Evolutionary conservation across 2,329 filamentous ascomycete genomes (phyloP), one percentile per base, ranked within the genome.

Genomic region (Talaromyces piceae): DNA sequence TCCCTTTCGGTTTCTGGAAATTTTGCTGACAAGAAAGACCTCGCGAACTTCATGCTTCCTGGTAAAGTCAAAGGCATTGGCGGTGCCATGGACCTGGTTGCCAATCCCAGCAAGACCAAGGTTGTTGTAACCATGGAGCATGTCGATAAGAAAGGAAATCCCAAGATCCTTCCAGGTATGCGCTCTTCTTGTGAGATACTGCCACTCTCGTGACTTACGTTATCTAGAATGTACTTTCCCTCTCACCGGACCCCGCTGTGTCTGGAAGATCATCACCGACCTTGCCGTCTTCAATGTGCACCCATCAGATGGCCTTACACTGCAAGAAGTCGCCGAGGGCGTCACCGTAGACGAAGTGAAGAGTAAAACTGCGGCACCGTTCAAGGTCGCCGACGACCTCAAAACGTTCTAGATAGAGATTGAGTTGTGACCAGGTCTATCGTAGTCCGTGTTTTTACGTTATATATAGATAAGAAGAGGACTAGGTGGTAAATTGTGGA

Each of bases 41-140:
- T 94, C 49, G 88, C 88, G 51, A 93, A 93, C 73, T 94, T 88
- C 76, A 93, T 93, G 85, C 85, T 94, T 58, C 88, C 88, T 0
- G 88, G 88, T 39, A 90, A 90, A 69, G 80, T 56, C 16, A 91
- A 91, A 76, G 87, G 87, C 27, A 90, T 91, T 80, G 87, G 87
- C 53, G 82, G 82, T 43, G 82, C 82, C 20, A 86, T 86, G 82
- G 82, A 86, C 63, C 71, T 86, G 3, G 81, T 86, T 4, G 80
- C 78, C 45, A 84, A 85, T 67, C 82, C 82, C 2, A 78, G 82
- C 59, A 75, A 75, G 61, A 86, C 82, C 58, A 85, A 83, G 73
- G 83, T 87, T 56, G 82, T 87, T 13, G 82, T 87, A 3, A 81
- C 83, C 1, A 87, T 83, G 41, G 83, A 86, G 63, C 84, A 87